A percentile compares a stretch with the other conserved stretches of the same genome.
Conservation (phyloP, 495 filamentous ascomycete species). For the Podospora sp. region DNA sequence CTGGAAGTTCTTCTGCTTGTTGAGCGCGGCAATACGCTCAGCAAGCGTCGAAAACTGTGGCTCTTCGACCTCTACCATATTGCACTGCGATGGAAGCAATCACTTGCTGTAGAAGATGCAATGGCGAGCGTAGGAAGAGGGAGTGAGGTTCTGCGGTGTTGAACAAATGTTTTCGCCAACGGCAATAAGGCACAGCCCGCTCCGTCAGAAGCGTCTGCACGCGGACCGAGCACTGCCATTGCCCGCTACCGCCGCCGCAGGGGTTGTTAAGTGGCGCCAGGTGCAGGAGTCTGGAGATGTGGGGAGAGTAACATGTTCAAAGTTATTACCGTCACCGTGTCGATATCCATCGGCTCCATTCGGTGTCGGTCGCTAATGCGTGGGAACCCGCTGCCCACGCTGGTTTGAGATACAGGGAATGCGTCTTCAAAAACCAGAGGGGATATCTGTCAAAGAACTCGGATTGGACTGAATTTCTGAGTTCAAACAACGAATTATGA, state of each 20-base stretch:
- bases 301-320: neutral
- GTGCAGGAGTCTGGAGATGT: neutral
- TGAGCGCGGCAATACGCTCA: constrained; percentile 59
- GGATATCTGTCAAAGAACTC: too few relatives aligned
- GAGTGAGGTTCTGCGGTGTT: neutral
- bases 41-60: constrained; percentile 57
- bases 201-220: neutral
- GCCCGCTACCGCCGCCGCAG: neutral
- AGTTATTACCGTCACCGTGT: neutral
- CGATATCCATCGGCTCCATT: neutral
- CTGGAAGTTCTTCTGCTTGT: constrained; percentile 54
- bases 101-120: neutral
- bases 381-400: neutral
- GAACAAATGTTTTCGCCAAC: neutral
- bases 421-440: neutral
- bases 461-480: too few relatives aligned
- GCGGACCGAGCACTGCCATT: neutral
- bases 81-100: constrained; percentile 12
- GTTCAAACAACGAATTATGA: too few relatives aligned
- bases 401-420: neutral
- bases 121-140: neutral
- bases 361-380: neutral
- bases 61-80: constrained; percentile 58
- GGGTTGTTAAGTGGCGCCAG: neutral
- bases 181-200: constrained; percentile 1